Evolutionary conservation across 192 early-diverging fungal species (phyloP), one percentile per base, ranked within the genome.

Genomic region (Backusella sp.): DNA sequence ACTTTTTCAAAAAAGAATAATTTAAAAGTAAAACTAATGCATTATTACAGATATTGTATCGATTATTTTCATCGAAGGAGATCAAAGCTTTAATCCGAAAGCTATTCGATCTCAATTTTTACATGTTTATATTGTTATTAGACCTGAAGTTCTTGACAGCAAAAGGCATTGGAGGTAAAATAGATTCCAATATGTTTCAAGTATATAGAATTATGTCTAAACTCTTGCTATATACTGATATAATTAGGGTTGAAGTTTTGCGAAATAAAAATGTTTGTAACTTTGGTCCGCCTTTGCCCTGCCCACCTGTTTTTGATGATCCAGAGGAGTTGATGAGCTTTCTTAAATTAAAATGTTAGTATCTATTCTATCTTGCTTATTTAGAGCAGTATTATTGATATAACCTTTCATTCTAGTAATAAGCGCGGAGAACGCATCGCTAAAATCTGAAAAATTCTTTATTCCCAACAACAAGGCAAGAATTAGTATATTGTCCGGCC

Each of bases 31-130:
- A 62, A 11, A 19, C 19, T 21, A 23, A 11, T 26, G 11, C 12
- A 9, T 39, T 28, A 28, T 21, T 59, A 14, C 66, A 83, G 89
- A 90, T 70, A 89, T 90, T 74, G 88, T 90, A 2, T 85, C 86
- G 30, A 82, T 90, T n/a, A 76, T 90, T 0, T 90, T 90, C 73
- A 82, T 87, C 4, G 88, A 89, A 66, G 81, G 77, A 8, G 56
- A 65, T 26, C 80, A 82, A 17, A 80, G 72, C 1, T 87, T 89
- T 66, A 53, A 80, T 34, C 88, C 88, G 0, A 79, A 67, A 23
- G 53, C 83, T 1, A 85, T 89, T 23, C 81, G 79, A 67, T 89
- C 88, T 4, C 86, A 89, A 76, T 87, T 89, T 34, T 73, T 89
- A 11, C 88, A 89, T 36, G 85, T 89, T 1, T 89, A 84, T 76